Base-by-base conservation (phyloP, 768 basidiomycete genomes). In the Leccinum rimulosum region DNA sequence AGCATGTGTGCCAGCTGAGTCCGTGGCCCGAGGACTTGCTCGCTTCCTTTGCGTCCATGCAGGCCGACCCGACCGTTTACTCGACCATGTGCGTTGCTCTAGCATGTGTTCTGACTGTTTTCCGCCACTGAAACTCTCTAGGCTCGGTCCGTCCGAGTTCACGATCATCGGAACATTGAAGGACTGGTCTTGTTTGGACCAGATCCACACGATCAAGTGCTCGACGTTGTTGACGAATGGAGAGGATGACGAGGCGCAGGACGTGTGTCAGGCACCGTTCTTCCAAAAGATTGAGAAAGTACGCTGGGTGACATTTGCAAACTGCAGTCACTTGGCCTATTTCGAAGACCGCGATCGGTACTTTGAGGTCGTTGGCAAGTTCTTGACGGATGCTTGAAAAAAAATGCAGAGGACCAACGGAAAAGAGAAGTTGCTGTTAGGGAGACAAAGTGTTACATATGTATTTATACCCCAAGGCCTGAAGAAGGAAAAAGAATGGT, bases 111-210 rank as follows among this genome's bases (percentile, higher is more conserved):
- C 45, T 3, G 35, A 47, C 7, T 40, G 40, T 43, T 33, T 25
- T 54, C 31, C 11, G 7, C n/a, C 22, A n/a, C 3, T 3, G 22
- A 28, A 25, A 25, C 8, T 9, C 11, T 25, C 7, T 19, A 69
- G 66, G 59, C n/a, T 62, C 47, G 60, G 69, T 38, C 15, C 73
- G 6, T 72, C 73, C 27, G 76, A 79, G 61, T 78, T 79, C 62
- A 66, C 68, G 35, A 73, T 76, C 19, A 70, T 74, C 10, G 79
- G 79, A 0, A 68, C 77, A 1, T 58, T 84, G 45, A 78, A 78
- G 63, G 62, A 72, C 2, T 85, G 83, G 83, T 68, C 74, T 12
- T 76, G 82, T 52, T 65, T 81, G 14, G 76, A 79, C 43, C 71
- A 76, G 11, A 66, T 83, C 9, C 70, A 75, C 59, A 75, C 70